Evolutionary conservation across 306 rosid species (phyloP), one percentile per base, ranked within the genome.

Genomic region (Mimosa bimucronata): DNA sequence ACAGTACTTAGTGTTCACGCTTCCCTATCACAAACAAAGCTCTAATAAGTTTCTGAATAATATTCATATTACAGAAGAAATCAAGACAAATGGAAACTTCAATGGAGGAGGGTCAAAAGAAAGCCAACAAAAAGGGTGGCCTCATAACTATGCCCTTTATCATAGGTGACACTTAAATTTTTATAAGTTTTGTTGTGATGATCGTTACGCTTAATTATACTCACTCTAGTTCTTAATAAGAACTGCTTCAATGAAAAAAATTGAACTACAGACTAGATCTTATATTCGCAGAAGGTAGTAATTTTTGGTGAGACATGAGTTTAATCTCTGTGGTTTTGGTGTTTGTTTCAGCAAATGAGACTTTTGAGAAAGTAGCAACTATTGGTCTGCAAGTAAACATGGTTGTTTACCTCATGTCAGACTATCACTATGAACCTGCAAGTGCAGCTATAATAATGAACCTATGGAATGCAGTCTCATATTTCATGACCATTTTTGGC

Each of bases 91-190:
- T 69, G 87, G 87, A 70, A 31, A 13, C 40, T 19, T 15, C 87
- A 79, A 79, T 80, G 52, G 84, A 87, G 45, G 83, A 87, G 83
- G 74, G 87, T 23, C 65, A 58, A 78, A 55, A 52, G 80, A 86
- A 80, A 68, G 76, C 80, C 61, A 34, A 72, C 75, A 88, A 76
- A 77, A 90, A 83, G 85, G 97, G 98, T 75, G 98, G 97, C 77
- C 76, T 75, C 19, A 82, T 83, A 90, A 89, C 97, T 85, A 85
- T 94, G 89, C 94, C 94, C 41, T 92, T 92, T 79, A 91, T 92
- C 81, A 87, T 94, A 71, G 90, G 98, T 89, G 45, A 61, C 19
- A 34, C 9, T 60, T 26, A 8, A 48, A n/a, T 60, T 28, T 1
- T 18, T 11, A 8, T 16, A 2, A 29, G 23, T 15, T 64, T 29